Conservation (phyloP, 2,329 filamentous ascomycete genomes). For the Knoxdaviesia proteae region DNA sequence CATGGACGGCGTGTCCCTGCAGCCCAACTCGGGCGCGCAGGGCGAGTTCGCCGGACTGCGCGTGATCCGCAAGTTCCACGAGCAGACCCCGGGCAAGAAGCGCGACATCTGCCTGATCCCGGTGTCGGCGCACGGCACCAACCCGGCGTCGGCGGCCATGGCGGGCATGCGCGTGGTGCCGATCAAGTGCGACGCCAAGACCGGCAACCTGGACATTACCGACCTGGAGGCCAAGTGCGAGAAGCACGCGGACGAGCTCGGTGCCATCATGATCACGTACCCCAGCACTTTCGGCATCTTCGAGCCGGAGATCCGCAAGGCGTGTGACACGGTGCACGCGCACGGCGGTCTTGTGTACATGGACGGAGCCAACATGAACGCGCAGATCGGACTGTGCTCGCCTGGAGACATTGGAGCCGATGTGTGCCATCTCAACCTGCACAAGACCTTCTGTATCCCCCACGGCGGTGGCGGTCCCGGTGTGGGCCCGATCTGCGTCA, state of each 20-base stretch:
- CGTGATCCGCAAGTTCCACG: constrained; percentile 68
- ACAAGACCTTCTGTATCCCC: constrained; percentile 98
- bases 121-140: constrained; percentile 87
- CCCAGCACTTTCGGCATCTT: constrained; percentile 91
- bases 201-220: constrained; percentile 71
- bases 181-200: constrained; percentile 72
- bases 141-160: constrained; percentile 89
- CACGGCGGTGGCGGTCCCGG: constrained; percentile 89
- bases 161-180: constrained; percentile 85
- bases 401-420: constrained; percentile 91
- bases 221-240: constrained; percentile 78
- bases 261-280: constrained; percentile 92
- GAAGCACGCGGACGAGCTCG: constrained; percentile 68
- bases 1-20: constrained; percentile 73
- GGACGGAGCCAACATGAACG: constrained; percentile 98
- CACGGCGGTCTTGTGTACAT: constrained; percentile 92
- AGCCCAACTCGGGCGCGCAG: constrained; percentile 91
- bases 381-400: constrained; percentile 86
- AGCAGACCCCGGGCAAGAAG: constrained; percentile 44
- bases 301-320: constrained; percentile 71
- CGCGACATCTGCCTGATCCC: constrained; percentile 89
- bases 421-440: constrained; percentile 89
- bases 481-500: constrained; percentile 84
- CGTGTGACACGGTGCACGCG: constrained; percentile 66
- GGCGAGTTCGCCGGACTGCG: constrained; percentile 84